Evolutionary conservation across 441 rosid genomes (phyloP).

Genomic region (Manihot esculenta): DNA sequence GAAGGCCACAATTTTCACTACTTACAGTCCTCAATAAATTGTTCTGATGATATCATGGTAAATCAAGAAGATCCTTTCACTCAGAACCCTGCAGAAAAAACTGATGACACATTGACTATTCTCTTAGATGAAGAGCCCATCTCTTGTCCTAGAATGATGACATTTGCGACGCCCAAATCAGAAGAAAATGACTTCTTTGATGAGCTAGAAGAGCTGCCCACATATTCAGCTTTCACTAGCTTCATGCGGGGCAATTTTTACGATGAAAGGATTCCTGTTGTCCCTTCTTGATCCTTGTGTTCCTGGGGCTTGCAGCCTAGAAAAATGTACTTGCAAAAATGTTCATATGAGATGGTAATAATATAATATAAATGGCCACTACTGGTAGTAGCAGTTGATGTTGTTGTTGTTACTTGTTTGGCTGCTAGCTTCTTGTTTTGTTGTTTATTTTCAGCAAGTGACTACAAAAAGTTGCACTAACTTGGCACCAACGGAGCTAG

Average conservation of each 20-base stretch:
- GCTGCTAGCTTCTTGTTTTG: slow-evolving; percentile 1
- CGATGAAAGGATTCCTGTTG: slow-evolving; percentile 63
- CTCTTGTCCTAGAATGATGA: slow-evolving; percentile 31
- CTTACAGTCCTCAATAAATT: slow-evolving; percentile 38
- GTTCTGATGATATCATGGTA: slow-evolving; percentile 35
- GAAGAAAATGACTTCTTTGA: slow-evolving; percentile 70
- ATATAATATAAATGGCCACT: slow-evolving; percentile 12
- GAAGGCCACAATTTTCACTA: slow-evolving; percentile 46
- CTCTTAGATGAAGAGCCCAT: slow-evolving; percentile 50
- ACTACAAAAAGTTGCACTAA: slow-evolving; percentile 13
- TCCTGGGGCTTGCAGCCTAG: slow-evolving; percentile 20
- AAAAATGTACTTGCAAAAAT: slow-evolving; percentile 27
- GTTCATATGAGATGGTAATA: slow-evolving; percentile 21
- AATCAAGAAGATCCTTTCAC: slow-evolving; percentile 38
- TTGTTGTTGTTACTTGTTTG: background rate
- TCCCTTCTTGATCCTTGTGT: slow-evolving; percentile 52
- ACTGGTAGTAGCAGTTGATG: background rate
- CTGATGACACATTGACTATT: slow-evolving; percentile 24
- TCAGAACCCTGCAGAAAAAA: slow-evolving; percentile 23
- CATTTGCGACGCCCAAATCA: slow-evolving; percentile 32
- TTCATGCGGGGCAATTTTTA: slow-evolving; percentile 47
- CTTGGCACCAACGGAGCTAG: slow-evolving; percentile 16
- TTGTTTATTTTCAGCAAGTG: slow-evolving; percentile 8
- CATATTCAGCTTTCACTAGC: slow-evolving; percentile 46
- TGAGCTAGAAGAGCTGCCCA: slow-evolving; percentile 67